Base-by-base conservation (phyloP, 2,329 filamentous ascomycete species). In the Nothopassalora personata region DNA sequence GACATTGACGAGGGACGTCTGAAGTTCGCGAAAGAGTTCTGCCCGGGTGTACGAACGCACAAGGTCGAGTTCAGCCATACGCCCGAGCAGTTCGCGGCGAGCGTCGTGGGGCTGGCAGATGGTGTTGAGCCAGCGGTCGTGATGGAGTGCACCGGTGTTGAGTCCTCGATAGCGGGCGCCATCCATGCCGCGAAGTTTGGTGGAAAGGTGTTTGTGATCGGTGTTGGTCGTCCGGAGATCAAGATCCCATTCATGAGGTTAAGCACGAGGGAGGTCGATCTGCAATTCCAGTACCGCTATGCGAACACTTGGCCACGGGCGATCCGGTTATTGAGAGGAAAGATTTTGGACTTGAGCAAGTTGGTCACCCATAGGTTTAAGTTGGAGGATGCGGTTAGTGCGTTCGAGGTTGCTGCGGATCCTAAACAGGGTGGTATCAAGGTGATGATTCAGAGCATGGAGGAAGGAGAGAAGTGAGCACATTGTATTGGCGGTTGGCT, bases 241-340 rank as follows among this genome's bases (percentile, higher is more conserved):
- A 91, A 85, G 76, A 88, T 97, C 64, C 93, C 93, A 30, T 97
- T 97, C 75, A 97, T 97, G 93, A 80, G 91, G 54, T 83, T 93
- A 59, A 93, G 88, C 69, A 93, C 92, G 5, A 84, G 90, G 64
- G 94, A 97, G 78, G 89, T 97, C 67, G 93, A 97, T 76, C 80
- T 97, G 61, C 90, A 96, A 78, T 94, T 97, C 76, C 93, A 97
- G 79, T 97, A 97, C 80, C 85, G 94, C 62, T 97, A 97, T 80
- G 84, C 83, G 78, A 97, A 97, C 79, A 96, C 91, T 23, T 97
- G 93, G 93, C 94, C 93, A 34, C 85, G 90, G 63, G 93, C 94
- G 47, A 97, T 97, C 67, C 84, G 92, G 51, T 79, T 97, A 64
- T 83, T 97, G 39, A 85, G 91, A 79, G 91, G 87, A 72, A 90